Evolutionary conservation across 192 early-diverging fungal genomes (phyloP).

Genomic region (Umbelopsis ramanniana): DNA sequence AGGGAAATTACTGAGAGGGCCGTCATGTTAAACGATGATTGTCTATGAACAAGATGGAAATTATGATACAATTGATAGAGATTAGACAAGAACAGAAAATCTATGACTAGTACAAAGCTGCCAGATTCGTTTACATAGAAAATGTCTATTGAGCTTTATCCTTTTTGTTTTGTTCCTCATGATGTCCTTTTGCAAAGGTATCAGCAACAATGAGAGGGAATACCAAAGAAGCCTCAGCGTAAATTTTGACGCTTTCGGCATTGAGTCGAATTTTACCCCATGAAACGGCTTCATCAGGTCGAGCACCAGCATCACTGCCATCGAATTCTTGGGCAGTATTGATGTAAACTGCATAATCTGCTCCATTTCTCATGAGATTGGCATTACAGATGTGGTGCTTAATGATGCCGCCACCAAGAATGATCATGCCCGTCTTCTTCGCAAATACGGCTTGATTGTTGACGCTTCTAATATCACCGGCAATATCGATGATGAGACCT

Average conservation of each 20-base stretch:
- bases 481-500: constrained; percentile 92
- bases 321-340: constrained; percentile 99
- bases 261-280: constrained; percentile 94
- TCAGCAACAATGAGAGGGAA: constrained; percentile 95
- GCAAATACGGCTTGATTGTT: constrained; percentile 96
- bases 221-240: constrained; percentile 89
- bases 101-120: not conserved
- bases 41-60: too few relatives aligned
- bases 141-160: not conserved
- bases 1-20: too few relatives aligned
- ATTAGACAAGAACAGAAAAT: not conserved
- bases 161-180: constrained; percentile 14
- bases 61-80: too few relatives aligned
- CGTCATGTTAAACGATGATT: too few relatives aligned
- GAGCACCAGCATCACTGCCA: constrained; percentile 95
- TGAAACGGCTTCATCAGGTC: constrained; percentile 96
- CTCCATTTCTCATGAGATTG: constrained; percentile 98
- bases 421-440: constrained; percentile 95
- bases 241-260: constrained; percentile 91
- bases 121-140: not conserved
- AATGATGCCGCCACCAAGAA: constrained; percentile 95
- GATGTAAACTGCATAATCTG: constrained; percentile 95
- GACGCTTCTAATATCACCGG: constrained; percentile 86
- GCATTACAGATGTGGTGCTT: constrained; percentile 99
- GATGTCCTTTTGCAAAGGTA: constrained; percentile 82